These are phyloP conservation scores for Mycena belliarum DNA, from an alignment of 768 basidiomycete species.

Conservation along the genomic window DNA sequence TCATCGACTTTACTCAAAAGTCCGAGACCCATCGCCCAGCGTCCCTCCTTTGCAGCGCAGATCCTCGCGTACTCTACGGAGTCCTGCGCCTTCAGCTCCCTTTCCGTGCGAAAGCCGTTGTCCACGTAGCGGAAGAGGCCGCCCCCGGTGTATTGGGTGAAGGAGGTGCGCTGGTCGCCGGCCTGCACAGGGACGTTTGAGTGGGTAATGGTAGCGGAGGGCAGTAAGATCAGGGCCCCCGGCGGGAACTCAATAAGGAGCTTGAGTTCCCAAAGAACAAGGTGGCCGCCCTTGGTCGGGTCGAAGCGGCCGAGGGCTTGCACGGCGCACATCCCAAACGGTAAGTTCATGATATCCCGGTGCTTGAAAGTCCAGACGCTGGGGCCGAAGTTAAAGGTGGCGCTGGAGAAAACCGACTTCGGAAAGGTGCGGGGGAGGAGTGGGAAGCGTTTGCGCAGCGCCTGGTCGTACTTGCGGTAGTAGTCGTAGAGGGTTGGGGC, in stretches of 20 bases:
- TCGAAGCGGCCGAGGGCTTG: background rate
- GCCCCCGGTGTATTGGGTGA: background rate
- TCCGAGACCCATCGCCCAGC: too few species aligned
- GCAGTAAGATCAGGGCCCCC: background rate
- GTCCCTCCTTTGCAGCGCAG: too few species aligned
- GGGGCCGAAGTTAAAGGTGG: too few species aligned
- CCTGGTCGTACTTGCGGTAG: background rate
- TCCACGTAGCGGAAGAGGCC: background rate
- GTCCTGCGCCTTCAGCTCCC: background rate
- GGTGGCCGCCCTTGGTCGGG: background rate
- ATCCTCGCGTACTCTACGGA: background rate
- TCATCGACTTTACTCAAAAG: too few species aligned
- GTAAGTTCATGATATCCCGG: background rate
- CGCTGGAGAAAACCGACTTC: background rate
- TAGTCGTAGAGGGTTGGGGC: background rate
- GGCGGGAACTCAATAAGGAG: background rate
- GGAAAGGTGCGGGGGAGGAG: background rate
- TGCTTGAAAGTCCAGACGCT: too few species aligned
- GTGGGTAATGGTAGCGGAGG: background rate
- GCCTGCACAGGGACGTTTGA: background rate
- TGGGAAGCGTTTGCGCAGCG: background rate
- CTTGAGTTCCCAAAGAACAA: background rate
- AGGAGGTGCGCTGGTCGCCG: background rate
- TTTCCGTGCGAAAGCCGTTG: too few species aligned
- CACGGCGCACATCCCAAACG: background rate